Evolutionary conservation across 805 yeast genomes (phyloP), one percentile per base, ranked within the genome.

Genomic region (Pichia cephalocereana): DNA sequence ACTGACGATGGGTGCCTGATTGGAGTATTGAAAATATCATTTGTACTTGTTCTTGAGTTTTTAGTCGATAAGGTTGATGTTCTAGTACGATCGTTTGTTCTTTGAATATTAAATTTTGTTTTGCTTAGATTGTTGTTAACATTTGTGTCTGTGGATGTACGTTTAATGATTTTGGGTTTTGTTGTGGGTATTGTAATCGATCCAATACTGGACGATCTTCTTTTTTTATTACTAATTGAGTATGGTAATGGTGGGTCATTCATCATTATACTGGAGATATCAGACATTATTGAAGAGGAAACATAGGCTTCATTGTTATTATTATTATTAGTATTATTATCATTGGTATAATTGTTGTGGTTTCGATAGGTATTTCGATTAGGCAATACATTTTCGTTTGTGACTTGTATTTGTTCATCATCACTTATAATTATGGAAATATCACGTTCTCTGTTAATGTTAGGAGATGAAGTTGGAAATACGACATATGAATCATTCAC

Each of bases 381-480:
- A 4, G 11, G 3, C 6, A 14, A 4, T 8, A 4, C 32, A 30
- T 9, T 30, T 30, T 10, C 14, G 8, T 23, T 23, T 5, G 7
- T 23, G 6, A 30, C 32, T 30, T 6, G 14, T 4, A 10, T 30
- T 10, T 34, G 37, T 34, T 34, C 37, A 34, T 14, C n/a, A 15
- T 34, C 37, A 34, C 37, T 14, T 10, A 14, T 14, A 10, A 34
- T 12, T 14, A 34, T 15, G 7, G 37, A 38, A 6, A 38, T 17
- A 6, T 23, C 38, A n/a, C 19, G 17, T 17, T 40, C 40, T 12
- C 40, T 18, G 17, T 27, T 40, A 1, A 45, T 26, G 14, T 31
- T 45, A 6, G 45, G 50, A 12, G 50, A 41, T 2, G 50, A 47
- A 4, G 41, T 37, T 19, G 45, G 49, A 8, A 42, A 46, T 14